phyloP scores from a whole-genome alignment of 768 basidiomycete genomes.

The Leccinum sublutescens region DNA sequence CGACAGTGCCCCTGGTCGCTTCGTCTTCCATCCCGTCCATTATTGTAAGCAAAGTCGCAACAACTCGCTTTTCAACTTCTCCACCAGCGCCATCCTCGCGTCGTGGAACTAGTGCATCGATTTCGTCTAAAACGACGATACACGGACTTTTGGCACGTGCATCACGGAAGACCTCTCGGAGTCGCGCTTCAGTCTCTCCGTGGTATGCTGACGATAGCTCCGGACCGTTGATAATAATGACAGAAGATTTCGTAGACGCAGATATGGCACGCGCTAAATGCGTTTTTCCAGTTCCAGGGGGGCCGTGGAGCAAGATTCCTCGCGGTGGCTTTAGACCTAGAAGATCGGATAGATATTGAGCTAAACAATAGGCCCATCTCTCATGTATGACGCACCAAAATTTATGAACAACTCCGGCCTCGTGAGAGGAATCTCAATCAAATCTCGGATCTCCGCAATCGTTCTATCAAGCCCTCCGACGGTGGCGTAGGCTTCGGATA shows the following conservation, averaged over 20 bases:
- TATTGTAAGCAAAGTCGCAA: slow-evolving; percentile 90
- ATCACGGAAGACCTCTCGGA: slow-evolving; percentile 87
- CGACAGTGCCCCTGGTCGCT: slow-evolving; percentile 37
- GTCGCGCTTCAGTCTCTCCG: slow-evolving; percentile 90
- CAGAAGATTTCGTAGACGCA: slow-evolving; percentile 76
- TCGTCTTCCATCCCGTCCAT: slow-evolving; percentile 83
- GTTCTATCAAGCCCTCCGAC: slow-evolving; percentile 90
- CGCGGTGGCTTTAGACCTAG: slow-evolving; percentile 92
- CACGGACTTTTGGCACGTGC: slow-evolving; percentile 82
- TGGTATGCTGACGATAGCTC: slow-evolving; percentile 95
- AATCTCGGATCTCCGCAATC: slow-evolving; percentile 79
- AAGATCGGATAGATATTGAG: slow-evolving; percentile 5
- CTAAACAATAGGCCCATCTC: slow-evolving; percentile 15
- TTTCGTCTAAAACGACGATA: slow-evolving; percentile 93
- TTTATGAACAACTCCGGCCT: slow-evolving; percentile 78
- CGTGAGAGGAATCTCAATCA: slow-evolving; percentile 82
- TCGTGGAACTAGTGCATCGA: slow-evolving; percentile 90
- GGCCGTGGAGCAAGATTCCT: slow-evolving; percentile 92
- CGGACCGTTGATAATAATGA: slow-evolving; percentile 94
- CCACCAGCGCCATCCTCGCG: slow-evolving; percentile 88
- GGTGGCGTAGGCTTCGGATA: slow-evolving; percentile 64
- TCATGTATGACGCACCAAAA: slow-evolving; percentile 50
- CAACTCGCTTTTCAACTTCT: slow-evolving; percentile 95
- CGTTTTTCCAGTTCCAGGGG: slow-evolving; percentile 97
- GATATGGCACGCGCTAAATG: slow-evolving; percentile 95